These are phyloP conservation scores for Fusarium sp. DNA, from an alignment of 2,329 filamentous ascomycete genomes.

Conservation along the genomic window DNA sequence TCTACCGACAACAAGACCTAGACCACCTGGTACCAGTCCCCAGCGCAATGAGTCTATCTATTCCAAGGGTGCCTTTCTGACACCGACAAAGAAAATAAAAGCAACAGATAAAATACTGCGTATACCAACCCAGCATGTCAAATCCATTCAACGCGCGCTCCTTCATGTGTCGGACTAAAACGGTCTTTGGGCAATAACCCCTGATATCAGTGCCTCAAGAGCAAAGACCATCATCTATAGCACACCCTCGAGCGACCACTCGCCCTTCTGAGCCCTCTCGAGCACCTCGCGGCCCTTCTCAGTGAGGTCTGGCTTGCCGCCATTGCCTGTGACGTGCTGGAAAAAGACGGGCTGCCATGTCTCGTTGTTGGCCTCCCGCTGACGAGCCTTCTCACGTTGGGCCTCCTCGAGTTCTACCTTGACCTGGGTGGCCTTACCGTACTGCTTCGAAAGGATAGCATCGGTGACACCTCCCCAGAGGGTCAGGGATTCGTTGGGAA, in stretches of 20 bases:
- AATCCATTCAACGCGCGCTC: conserved; percentile 13
- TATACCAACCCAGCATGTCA: conserved; percentile 40
- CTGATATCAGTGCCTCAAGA: background rate
- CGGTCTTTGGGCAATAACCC: background rate
- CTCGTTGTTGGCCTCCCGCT: conserved; percentile 78
- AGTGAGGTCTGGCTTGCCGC: conserved; percentile 69
- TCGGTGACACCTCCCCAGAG: conserved; percentile 92
- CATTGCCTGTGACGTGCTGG: conserved; percentile 70
- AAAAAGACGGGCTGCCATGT: conserved; percentile 94
- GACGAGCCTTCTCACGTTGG: conserved; percentile 87
- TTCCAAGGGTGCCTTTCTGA: conserved; percentile 48
- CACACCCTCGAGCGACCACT: conserved; percentile 67
- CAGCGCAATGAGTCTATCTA: conserved; percentile 46
- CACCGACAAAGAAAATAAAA: conserved; percentile 36
- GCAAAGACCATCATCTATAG: conserved; percentile 23
- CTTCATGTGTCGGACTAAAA: background rate
- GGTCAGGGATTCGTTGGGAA: conserved; percentile 89
- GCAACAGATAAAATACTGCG: conserved; percentile 32
- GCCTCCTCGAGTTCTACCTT: conserved; percentile 94
- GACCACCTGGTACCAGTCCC: conserved; percentile 22
- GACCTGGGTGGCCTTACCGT: conserved; percentile 83
- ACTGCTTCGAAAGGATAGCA: conserved; percentile 88
- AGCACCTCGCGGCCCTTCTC: conserved; percentile 68
- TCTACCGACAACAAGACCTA: conserved; percentile 10
- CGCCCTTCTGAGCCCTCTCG: conserved; percentile 66